These are phyloP conservation scores for Akanthomyces muscarius DNA, from an alignment of 2,329 filamentous ascomycete species.

Conservation along the genomic window DNA sequence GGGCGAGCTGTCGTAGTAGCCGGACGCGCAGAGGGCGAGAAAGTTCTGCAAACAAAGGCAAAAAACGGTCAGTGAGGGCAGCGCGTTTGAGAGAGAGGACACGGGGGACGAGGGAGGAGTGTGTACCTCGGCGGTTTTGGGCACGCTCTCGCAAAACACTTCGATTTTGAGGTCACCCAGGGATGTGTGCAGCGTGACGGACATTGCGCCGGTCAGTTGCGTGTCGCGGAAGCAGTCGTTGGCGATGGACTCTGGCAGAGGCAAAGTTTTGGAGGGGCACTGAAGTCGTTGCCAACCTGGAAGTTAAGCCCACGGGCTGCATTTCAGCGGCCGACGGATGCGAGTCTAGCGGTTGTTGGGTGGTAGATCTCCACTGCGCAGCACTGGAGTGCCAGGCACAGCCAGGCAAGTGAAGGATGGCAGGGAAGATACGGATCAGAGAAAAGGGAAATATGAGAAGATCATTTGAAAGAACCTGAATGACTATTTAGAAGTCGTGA, in stretches of 20 bases:
- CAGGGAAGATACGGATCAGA: too few species aligned
- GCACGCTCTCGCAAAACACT: slow-evolving; percentile 91
- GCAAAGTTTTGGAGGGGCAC: slow-evolving; percentile 3
- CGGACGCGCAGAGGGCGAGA: slow-evolving; percentile 76
- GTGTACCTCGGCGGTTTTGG: slow-evolving; percentile 77
- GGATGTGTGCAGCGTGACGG: slow-evolving; percentile 76
- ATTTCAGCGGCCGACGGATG: neutral
- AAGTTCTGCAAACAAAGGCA: slow-evolving; percentile 60
- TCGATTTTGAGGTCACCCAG: slow-evolving; percentile 91
- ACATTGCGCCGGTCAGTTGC: slow-evolving; percentile 41
- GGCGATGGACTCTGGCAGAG: neutral
- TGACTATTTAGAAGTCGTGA: too few species aligned
- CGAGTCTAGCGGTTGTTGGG: neutral
- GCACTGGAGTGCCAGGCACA: neutral
- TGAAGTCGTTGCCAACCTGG: neutral
- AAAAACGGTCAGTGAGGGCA: too few species aligned
- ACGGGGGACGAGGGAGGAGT: neutral
- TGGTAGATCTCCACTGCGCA: neutral
- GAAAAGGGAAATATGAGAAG: too few species aligned
- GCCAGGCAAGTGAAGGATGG: too few species aligned
- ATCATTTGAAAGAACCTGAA: too few species aligned
- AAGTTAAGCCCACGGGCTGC: neutral
- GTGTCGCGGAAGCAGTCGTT: neutral
- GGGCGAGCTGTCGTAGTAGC: slow-evolving; percentile 69
- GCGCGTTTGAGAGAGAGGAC: too few species aligned